Conservation (phyloP, 1,284 basidiomycete genomes). For the Ustilago nuda region DNA sequence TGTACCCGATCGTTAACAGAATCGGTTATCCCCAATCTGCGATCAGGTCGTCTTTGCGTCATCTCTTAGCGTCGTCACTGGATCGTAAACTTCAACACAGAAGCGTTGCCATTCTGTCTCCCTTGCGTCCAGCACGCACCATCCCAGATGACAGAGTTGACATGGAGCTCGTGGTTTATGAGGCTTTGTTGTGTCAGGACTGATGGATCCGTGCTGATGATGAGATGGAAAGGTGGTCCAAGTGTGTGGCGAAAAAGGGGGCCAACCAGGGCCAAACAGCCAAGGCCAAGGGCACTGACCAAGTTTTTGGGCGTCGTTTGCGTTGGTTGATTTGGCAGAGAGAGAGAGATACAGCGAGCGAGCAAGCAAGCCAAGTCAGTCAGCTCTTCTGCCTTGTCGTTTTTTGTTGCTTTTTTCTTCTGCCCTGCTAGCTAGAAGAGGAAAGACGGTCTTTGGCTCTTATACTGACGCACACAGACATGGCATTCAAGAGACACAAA, state of each 20-base stretch:
- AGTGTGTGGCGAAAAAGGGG: background rate
- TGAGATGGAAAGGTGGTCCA: background rate
- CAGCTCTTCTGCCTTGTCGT: too few relatives aligned
- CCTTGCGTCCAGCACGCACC: conserved; percentile 16
- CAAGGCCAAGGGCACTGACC: background rate
- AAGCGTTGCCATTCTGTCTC: background rate
- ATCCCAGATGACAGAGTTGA: background rate
- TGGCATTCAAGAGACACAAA: conserved; percentile 38
- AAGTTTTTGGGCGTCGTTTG: background rate
- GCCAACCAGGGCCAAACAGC: background rate
- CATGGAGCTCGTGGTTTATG: background rate
- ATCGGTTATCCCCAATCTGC: too few relatives aligned
- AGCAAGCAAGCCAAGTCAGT: too few relatives aligned
- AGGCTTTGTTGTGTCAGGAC: too few relatives aligned
- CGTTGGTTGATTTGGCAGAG: too few relatives aligned
- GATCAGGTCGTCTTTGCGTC: too few relatives aligned
- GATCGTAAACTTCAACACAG: too few relatives aligned
- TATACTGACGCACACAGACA: conserved; percentile 5
- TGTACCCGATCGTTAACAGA: too few relatives aligned
- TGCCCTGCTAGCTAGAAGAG: too few relatives aligned
- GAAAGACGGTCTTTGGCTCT: conserved; percentile 12
- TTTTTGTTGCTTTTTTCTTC: background rate
- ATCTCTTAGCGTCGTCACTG: too few relatives aligned
- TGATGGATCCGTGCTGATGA: background rate
- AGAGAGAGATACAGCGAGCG: too few relatives aligned